Evolutionary conservation across 148 eudicot genomes (phyloP).

Genomic region (Chenopodium album): DNA sequence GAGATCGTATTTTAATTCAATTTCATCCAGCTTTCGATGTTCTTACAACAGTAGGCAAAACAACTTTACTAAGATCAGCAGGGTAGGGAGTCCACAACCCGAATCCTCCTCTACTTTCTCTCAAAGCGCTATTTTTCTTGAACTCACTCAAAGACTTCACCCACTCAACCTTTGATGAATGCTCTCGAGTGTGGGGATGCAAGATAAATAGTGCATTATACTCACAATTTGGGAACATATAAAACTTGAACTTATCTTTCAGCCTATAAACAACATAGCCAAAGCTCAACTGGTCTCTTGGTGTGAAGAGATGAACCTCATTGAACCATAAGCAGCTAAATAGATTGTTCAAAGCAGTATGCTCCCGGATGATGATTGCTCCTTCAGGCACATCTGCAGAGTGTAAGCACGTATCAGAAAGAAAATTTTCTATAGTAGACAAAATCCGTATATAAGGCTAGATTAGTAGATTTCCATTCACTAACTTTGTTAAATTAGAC

Average conservation of each 20-base stretch:
- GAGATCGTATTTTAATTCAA: background rate
- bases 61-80: slow-evolving; percentile 63
- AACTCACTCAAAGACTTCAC: slow-evolving; percentile 76
- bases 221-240: slow-evolving; percentile 96
- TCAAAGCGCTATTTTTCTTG: slow-evolving; percentile 54
- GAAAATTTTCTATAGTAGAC: background rate
- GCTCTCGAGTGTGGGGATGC: slow-evolving; percentile 92
- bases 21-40: slow-evolving; percentile 82
- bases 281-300: slow-evolving; percentile 96
- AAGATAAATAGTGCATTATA: slow-evolving; percentile 73
- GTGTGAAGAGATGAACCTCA: slow-evolving; percentile 92
- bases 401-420: slow-evolving; percentile 6
- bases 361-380: slow-evolving; percentile 88
- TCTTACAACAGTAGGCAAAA: slow-evolving; percentile 72
- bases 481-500: background rate
- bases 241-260: slow-evolving; percentile 58
- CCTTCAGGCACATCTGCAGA: slow-evolving; percentile 97
- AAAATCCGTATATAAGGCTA: background rate
- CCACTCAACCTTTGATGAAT: slow-evolving; percentile 93
- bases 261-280: slow-evolving; percentile 85
- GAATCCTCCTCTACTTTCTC: slow-evolving; percentile 86
- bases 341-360: slow-evolving; percentile 73
- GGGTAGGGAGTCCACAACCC: slow-evolving; percentile 98
- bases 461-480: background rate
- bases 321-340: slow-evolving; percentile 99